Evolutionary conservation across 441 rosid genomes (phyloP), one percentile per base, ranked within the genome.

Genomic region (Capsella rubella): DNA sequence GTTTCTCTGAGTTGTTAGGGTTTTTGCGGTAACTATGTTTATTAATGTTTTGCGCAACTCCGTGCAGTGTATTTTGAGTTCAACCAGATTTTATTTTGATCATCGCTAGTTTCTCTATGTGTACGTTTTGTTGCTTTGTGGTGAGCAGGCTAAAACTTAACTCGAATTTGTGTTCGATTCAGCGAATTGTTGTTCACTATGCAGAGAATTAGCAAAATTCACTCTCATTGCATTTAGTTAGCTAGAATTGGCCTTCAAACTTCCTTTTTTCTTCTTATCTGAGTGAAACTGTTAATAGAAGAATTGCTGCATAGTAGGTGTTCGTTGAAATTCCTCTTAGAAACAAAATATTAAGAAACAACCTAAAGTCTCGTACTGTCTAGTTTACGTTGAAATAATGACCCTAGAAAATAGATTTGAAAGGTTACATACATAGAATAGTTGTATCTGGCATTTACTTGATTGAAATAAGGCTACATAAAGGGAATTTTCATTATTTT

Each of bases 321-420:
- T 42, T 72, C 12, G 68, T 15, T 37, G 31, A 51, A 39, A 61
- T 71, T 60, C 61, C 69, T 72, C 55, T 62, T 37, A 51, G 61
- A 71, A 47, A 21, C 1, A 0, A 31, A 25, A 9, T 31, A 4
- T 8, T n/a, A 6, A 8, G 37, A 0, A 34, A 34, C 37, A 34
- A 7, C 8, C 8, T 7, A 0, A 34, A 7, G 37, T 34, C 37
- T 6, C 9, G 37, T 1, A 32, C 2, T 32, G 35, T 32, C 2
- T 3, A 35, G 10, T 35, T 35, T 8, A 3, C 39, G 3, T 35
- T 35, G 3, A 35, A 35, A 6, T 35, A 35, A 21, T 35, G 10
- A 35, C 39, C 39, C 10, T 8, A 35, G 39, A 10, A 35, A 8
- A 2, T 35, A 8, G 39, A 35, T 35, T 7, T 35, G 39, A 35